Evolutionary conservation across 78 protist species (phyloP), one percentile per base, ranked within the genome.

Genomic region (Bigelowiella natans): DNA sequence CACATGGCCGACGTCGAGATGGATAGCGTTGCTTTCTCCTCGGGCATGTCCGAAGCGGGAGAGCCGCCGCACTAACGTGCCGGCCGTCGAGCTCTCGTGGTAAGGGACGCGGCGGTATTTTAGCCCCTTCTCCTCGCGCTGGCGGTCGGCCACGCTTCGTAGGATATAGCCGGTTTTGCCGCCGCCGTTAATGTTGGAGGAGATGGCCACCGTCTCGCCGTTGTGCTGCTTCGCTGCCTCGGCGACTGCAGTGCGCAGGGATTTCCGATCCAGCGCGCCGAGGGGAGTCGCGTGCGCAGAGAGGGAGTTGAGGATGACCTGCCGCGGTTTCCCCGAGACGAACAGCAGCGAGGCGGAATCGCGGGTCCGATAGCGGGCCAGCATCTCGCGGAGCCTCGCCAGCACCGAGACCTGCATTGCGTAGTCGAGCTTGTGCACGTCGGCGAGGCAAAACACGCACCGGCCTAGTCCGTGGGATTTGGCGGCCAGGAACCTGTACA

Each of bases 371-470:
- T 30, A 30, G 3, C 29, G 38, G 11, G 11, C 38, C 37, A 83
- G 2, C 86, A 83, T 7, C 86, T 7, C 86, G 2, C 86, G 2
- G 39, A 83, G 2, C 37, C 29, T 18, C 3, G 86, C 11, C 37
- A 83, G 37, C 2, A 83, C 86, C 37, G 37, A 29, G 39, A 28
- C 29, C 11, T 83, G 86, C 86, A 28, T 28, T 7, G 37, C 29
- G 86, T 83, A 83, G 86, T 7, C 38, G 3, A 83, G 86, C 11
- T 30, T 30, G 86, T 83, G 86, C 86, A 83, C 37, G 86, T 83
- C 86, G 37, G 86, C 86, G 3, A 83, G 37, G 11, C 86, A 83
- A 34, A 83, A 83, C 2, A 83, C 86, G 11, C 29, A 2, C 2
- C 29, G 3, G 39, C 29, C 86, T 29, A 7, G 11, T 2, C 11